Evolutionary conservation across 768 basidiomycete species (phyloP), one percentile per base, ranked within the genome.

Genomic region (Phanerochaete carnosa): DNA sequence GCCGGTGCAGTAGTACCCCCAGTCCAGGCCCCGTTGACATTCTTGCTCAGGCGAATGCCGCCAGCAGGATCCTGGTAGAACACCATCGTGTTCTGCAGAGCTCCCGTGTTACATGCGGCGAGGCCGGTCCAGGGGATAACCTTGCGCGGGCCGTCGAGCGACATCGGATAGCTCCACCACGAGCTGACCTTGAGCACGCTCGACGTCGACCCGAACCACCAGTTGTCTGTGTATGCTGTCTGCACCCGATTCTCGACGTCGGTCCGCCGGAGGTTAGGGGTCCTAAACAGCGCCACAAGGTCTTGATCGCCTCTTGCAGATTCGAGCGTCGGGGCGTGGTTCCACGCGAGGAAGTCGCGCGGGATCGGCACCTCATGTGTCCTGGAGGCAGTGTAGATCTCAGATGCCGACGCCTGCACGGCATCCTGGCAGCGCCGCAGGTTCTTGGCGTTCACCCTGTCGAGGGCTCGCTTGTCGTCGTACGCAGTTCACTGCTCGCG

Each of bases 331-430:
- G 64, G 64, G 3, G 60, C 64, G 45, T 54, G n/a, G 23, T 35
- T 50, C 62, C 59, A 64, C 2, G 59, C 62, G 43, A 23, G 50
- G 49, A 52, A 63, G 45, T 50, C 26, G 33, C 23, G 26, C 46
- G 61, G 53, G 8, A 33, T 16, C 2, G 49, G 54, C n/a, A 26
- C 55, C 5, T 13, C 23, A 45, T 45, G 53, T 11, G 52, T 15
- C 37, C 16, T 26, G n/a, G 45, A 63, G 1, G 64, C 64, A 11
- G 45, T 28, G 51, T 62, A 65, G 30, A 65, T 45, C 55, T 65
- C 64, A 55, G 59, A 61, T 1, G 56, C 64, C 12, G 64, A 65
- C 15, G 47, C 58, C 51, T 65, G 64, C 7, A 65, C 47, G 8
- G 64, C 64, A 22, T 37, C 52, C 8, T 62, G 58, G 45, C 64